Evolutionary conservation across 768 basidiomycete species (phyloP), one percentile per base, ranked within the genome.

Genomic region (Rhodotorula babjevae): DNA sequence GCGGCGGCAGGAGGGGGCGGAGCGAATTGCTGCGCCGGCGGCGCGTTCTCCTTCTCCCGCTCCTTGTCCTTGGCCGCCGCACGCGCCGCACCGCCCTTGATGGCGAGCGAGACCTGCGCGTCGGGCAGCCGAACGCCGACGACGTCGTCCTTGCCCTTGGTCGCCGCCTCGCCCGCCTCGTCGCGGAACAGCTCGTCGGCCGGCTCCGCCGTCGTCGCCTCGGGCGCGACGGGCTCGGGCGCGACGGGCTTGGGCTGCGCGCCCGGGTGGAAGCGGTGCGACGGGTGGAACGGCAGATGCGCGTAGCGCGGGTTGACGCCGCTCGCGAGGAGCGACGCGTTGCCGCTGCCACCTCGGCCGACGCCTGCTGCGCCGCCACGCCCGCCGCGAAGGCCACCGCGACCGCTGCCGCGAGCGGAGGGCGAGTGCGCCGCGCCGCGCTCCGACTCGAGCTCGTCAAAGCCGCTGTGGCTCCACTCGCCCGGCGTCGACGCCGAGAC

Each of bases 391-490:
- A 46, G 36, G 36, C 36, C 63, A 21, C 70, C 31, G 40, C 59
- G 25, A 31, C 59, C 14, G 16, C 44, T 18, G 44, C 44, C 44
- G 18, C 44, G 44, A 46, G 18, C 14, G 6, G 44, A 46, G 6
- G 44, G 14, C 12, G 44, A 42, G 8, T 46, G 36, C 46, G 16
- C 36, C 36, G 60, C 3, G 77, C 52, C 82, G 82, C 65, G 84
- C 84, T 85, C 85, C 65, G 84, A 84, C 81, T 87, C 90, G 86
- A 92, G 86, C 82, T 94, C 90, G 80, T 92, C 91, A 74, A 88
- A 94, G 3, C 91, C 91, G 78, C 92, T 91, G 78, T 93, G 92
- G 0, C 85, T 87, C 92, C 92, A 93, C 7, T 86, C 80, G 50
- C 84, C 85, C 53, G 58, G 36, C 12, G 40, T 18, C 12, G 23